Evolutionary conservation across 2,329 filamentous ascomycete species (phyloP).

Genomic region (Pseudogymnoascus sp.): DNA sequence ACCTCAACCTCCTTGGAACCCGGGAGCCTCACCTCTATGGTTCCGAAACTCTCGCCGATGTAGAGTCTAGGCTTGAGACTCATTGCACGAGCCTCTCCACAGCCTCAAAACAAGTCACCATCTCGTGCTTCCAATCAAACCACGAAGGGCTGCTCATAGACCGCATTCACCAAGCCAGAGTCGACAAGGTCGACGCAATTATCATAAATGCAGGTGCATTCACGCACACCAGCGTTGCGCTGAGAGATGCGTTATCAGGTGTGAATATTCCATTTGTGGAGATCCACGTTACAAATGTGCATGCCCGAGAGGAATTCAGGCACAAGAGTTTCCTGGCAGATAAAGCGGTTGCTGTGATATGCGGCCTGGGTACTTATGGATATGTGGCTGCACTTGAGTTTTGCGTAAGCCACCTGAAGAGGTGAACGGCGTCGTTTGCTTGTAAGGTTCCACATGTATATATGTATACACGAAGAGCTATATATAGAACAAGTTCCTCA

Average conservation of each 20-base stretch:
- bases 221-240: constrained; percentile 69
- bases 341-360: constrained; percentile 68
- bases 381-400: constrained; percentile 56
- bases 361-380: constrained; percentile 58
- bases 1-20: constrained; percentile 72
- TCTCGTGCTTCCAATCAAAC: constrained; percentile 67
- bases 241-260: constrained; percentile 66
- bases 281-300: constrained; percentile 70
- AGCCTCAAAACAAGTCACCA: constrained; percentile 24
- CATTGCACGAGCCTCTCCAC: background rate
- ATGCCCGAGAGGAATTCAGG: constrained; percentile 62
- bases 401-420: constrained; percentile 41
- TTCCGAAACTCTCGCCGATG: constrained; percentile 57
- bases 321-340: constrained; percentile 68
- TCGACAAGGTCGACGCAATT: constrained; percentile 52
- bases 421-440: constrained; percentile 25
- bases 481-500: background rate
- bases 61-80: constrained; percentile 35
- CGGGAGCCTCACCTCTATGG: constrained; percentile 71
- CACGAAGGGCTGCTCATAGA: constrained; percentile 70
- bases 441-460: background rate
- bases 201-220: constrained; percentile 71
- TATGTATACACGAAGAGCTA: background rate
- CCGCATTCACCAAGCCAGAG: constrained; percentile 61
- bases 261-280: constrained; percentile 70